Conservation (phyloP, 2,329 filamentous ascomycete species). For the Trichoderma atroviride region DNA sequence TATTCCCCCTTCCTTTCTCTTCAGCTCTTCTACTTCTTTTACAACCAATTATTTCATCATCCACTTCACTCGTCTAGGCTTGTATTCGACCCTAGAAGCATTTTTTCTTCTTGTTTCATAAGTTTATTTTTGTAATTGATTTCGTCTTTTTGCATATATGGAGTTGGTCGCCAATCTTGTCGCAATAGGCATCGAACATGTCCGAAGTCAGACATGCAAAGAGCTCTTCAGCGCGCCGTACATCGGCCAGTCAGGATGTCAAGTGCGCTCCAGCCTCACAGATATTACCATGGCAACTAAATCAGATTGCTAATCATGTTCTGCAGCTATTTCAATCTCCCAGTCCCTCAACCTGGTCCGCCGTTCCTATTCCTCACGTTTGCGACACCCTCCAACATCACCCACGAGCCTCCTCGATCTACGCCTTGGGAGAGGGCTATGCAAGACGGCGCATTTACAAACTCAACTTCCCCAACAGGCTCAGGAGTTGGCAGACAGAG, state of each 20-base stretch:
- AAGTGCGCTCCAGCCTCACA: constrained; percentile 31
- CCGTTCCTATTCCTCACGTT: constrained; percentile 30
- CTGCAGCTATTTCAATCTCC: constrained; percentile 41
- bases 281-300: neutral
- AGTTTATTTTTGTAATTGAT: neutral
- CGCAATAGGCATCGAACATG: constrained; percentile 29
- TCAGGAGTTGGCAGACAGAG: constrained; percentile 9
- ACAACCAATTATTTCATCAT: no score
- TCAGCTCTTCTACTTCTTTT: neutral
- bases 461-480: constrained; percentile 2
- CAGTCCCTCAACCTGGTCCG: constrained; percentile 29
- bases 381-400: constrained; percentile 18
- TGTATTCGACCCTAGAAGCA: neutral
- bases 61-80: neutral
- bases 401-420: neutral
- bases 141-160: neutral
- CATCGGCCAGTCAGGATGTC: constrained; percentile 28
- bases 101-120: neutral
- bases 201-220: constrained; percentile 25
- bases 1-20: neutral
- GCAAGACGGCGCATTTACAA: constrained; percentile 26
- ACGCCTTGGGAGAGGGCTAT: constrained; percentile 22
- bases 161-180: neutral
- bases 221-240: constrained; percentile 1
- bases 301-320: constrained; percentile 13